phyloP scores from a whole-genome alignment of 2,329 filamentous ascomycete species.

The Pseudopithomyces maydicus region DNA sequence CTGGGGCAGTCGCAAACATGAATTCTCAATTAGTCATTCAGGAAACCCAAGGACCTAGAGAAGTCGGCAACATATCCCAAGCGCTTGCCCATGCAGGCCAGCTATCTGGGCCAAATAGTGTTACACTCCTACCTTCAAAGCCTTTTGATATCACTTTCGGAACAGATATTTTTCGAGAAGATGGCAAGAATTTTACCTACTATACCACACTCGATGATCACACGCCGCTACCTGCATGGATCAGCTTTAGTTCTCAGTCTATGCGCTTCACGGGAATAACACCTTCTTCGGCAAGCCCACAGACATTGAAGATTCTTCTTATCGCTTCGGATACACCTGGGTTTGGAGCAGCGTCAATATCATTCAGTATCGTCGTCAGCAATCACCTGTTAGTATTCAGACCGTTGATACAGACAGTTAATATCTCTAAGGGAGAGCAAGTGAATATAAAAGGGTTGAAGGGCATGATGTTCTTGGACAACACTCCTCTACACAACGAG shows the following conservation, averaged over 20 bases:
- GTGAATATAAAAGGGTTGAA: conserved; percentile 39
- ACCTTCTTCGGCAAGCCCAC: conserved; percentile 69
- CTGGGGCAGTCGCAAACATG: conserved; percentile 64
- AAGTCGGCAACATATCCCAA: conserved; percentile 62
- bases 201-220: conserved; percentile 78
- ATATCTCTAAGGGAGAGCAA: conserved; percentile 34
- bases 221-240: conserved; percentile 85
- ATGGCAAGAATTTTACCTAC: conserved; percentile 64
- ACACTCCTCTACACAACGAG: conserved; percentile 49
- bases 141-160: conserved; percentile 51
- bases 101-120: conserved; percentile 62
- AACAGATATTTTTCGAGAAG: conserved; percentile 64
- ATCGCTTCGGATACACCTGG: conserved; percentile 81
- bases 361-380: conserved; percentile 75
- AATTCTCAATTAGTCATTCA: conserved; percentile 75
- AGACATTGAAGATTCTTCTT: conserved; percentile 73
- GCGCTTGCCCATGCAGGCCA: conserved; percentile 64
- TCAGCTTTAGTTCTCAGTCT: conserved; percentile 69
- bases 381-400: conserved; percentile 71
- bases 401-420: conserved; percentile 47
- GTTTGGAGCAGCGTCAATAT: conserved; percentile 69
- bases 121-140: conserved; percentile 49
- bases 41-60: conserved; percentile 57
- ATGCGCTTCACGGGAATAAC: conserved; percentile 74
- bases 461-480: conserved; percentile 42